Evolutionary conservation across 2,329 filamentous ascomycete species (phyloP).

Genomic region (Ciborinia camelliae): DNA sequence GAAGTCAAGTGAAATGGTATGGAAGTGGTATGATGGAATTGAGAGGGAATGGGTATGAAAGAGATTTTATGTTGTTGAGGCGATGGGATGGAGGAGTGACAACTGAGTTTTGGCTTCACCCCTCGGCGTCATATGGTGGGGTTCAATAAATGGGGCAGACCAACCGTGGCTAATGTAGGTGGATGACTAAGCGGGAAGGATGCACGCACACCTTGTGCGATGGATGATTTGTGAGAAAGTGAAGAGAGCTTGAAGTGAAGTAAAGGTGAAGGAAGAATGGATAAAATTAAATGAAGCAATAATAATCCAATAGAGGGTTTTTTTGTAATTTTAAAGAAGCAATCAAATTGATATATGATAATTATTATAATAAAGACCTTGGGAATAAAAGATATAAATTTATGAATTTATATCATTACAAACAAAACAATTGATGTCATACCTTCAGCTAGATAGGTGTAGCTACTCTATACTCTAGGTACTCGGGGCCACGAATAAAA

Average conservation of each 20-base stretch:
- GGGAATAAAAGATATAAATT: no score
- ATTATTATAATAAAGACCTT: background rate
- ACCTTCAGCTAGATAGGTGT: no score
- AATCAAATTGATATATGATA: no score
- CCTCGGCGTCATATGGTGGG: conserved; percentile 16
- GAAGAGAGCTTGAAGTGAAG: background rate
- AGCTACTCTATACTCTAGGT: no score
- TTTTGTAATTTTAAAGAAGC: background rate
- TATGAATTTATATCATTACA: no score
- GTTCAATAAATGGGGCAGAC: conserved; percentile 3
- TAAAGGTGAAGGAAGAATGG: background rate
- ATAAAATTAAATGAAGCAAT: background rate
- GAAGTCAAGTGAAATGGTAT: background rate
- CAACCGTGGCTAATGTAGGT: background rate
- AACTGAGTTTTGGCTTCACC: conserved; percentile 6
- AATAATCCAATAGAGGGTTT: no score
- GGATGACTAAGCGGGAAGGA: background rate
- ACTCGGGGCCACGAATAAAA: background rate
- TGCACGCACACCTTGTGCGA: background rate
- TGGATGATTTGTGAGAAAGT: background rate
- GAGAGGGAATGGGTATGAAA: conserved; percentile 11
- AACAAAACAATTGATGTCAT: no score
- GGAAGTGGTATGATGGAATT: conserved; percentile 7
- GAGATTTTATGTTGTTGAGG: conserved; percentile 15
- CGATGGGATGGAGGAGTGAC: background rate